A percentile compares a stretch with the other conserved stretches of the same genome.
These are phyloP conservation scores for Zygosaccharomyces gambellarensis DNA, from an alignment of 805 yeast genomes.

Conservation along the genomic window DNA sequence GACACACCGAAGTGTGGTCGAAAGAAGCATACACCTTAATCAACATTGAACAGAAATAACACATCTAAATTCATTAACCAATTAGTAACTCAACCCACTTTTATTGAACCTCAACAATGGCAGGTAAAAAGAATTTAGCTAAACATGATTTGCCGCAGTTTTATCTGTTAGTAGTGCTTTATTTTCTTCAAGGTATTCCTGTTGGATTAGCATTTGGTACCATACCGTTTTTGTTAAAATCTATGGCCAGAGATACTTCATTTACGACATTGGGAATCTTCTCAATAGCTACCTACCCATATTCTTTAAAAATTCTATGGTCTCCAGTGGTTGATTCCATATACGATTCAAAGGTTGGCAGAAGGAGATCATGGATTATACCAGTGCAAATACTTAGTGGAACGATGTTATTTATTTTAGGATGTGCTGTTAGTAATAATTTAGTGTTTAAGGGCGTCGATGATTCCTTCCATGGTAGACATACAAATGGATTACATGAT, in stretches of 20 bases:
- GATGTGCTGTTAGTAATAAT: conserved; percentile 45
- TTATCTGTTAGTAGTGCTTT: conserved; percentile 62
- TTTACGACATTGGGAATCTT: conserved; percentile 89
- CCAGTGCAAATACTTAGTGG: conserved; percentile 88
- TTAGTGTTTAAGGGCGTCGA: conserved; percentile 40
- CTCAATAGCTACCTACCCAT: conserved; percentile 90
- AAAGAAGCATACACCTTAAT: not conserved
- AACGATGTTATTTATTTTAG: conserved; percentile 58
- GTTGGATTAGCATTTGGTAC: conserved; percentile 95
- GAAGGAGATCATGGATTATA: conserved; percentile 89
- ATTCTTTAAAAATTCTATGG: conserved; percentile 88
- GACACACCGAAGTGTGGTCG: not conserved
- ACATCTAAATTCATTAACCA: not conserved
- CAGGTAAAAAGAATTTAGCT: conserved; percentile 22
- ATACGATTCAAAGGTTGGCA: conserved; percentile 61
- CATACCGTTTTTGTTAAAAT: conserved; percentile 81
- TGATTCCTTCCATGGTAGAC: conserved; percentile 22
- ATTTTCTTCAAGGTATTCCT: conserved; percentile 92
- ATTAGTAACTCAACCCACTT: too few relatives aligned
- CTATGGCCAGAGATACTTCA: conserved; percentile 52
- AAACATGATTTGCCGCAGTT: conserved; percentile 68
- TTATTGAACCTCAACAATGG: not conserved
- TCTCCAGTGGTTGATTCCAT: conserved; percentile 93
- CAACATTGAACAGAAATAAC: not conserved
- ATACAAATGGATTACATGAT: conserved; percentile 11